Evolutionary conservation across 2,329 filamentous ascomycete genomes (phyloP).

Genomic region (Colletotrichum sp.): DNA sequence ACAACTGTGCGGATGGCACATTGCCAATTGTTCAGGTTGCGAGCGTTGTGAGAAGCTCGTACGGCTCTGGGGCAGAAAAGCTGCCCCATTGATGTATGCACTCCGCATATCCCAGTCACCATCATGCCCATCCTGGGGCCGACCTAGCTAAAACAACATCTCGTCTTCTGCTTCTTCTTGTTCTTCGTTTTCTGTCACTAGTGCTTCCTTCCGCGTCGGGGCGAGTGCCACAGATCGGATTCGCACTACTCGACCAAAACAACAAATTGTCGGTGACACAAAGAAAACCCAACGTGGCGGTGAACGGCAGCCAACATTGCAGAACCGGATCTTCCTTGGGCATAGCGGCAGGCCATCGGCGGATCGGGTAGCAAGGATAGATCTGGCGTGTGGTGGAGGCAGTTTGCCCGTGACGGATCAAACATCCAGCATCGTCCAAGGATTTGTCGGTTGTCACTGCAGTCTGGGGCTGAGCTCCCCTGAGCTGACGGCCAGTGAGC

Average conservation of each 20-base stretch:
- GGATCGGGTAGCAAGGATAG: constrained; percentile 22
- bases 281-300: constrained; percentile 23
- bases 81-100: constrained; percentile 12
- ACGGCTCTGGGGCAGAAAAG: not conserved
- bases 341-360: constrained; percentile 6
- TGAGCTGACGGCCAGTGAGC: not conserved
- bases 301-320: constrained; percentile 20
- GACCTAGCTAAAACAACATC: not conserved
- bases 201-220: not conserved
- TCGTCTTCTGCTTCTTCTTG: not conserved
- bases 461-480: not conserved
- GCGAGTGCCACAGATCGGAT: not conserved
- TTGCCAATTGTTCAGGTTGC: not conserved
- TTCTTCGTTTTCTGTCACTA: not conserved
- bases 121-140: not conserved
- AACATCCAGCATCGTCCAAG: not conserved
- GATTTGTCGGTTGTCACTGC: not conserved
- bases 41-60: not conserved
- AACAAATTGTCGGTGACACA: constrained; percentile 24
- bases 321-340: constrained; percentile 21
- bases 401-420: constrained; percentile 8
- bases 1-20: not conserved
- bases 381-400: constrained; percentile 13
- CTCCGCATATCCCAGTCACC: not conserved
- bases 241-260: not conserved